A percentile compares a stretch with the other conserved stretches of the same genome.
phyloP scores from a whole-genome alignment of 352 stramenopile genomes.

The Phytophthora ohioensis region DNA sequence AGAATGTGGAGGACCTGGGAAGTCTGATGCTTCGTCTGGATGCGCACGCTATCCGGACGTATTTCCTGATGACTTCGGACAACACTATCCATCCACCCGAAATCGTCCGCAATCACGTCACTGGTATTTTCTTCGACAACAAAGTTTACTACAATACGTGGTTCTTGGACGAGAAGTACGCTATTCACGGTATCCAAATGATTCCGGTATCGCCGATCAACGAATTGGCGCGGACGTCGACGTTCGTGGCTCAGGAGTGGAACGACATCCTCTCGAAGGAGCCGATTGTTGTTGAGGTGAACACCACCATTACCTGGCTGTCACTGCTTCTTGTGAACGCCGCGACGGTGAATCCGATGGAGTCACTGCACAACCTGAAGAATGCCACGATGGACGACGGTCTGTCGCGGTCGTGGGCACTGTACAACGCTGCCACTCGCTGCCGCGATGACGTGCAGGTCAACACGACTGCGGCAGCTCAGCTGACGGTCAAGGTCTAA shows the following conservation, averaged over 20 bases:
- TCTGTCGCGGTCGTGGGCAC: constrained; percentile 66
- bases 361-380: constrained; percentile 54
- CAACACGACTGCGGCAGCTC: not conserved
- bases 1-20: constrained; percentile 70
- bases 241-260: constrained; percentile 81
- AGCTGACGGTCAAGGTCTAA: constrained; percentile 12
- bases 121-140: constrained; percentile 83
- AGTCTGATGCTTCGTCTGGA: constrained; percentile 81
- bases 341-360: constrained; percentile 60
- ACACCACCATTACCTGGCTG: constrained; percentile 63
- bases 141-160: constrained; percentile 79
- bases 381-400: constrained; percentile 73
- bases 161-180: constrained; percentile 73
- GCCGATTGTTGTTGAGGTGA: constrained; percentile 46
- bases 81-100: constrained; percentile 72
- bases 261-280: constrained; percentile 76
- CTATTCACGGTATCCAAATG: constrained; percentile 87
- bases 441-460: constrained; percentile 29
- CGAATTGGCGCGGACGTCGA: constrained; percentile 64
- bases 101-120: constrained; percentile 78
- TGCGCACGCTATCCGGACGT: constrained; percentile 65
- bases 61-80: constrained; percentile 69
- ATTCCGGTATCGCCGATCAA: constrained; percentile 78
- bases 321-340: constrained; percentile 81
- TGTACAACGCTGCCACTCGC: constrained; percentile 75